Evolutionary conservation across 192 early-diverging fungal species (phyloP).

Genomic region (Chytriomyces confervae): DNA sequence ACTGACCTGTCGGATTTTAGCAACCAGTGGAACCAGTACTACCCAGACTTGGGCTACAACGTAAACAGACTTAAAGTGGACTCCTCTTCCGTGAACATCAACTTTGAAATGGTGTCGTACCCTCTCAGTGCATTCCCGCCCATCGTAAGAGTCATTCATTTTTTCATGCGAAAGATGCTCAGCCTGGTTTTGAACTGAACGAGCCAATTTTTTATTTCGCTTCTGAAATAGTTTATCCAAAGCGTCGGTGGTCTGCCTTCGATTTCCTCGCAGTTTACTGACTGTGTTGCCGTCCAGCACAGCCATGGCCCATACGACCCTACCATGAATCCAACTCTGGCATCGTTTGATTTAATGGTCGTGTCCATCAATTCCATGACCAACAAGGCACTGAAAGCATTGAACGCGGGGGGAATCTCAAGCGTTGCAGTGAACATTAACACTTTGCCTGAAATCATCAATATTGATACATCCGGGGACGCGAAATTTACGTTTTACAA

Average conservation of each 20-base stretch:
- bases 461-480: background rate
- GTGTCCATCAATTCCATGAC: slow-evolving; percentile 28
- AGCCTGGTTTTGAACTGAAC: background rate
- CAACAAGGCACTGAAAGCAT: slow-evolving; percentile 12
- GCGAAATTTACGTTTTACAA: background rate
- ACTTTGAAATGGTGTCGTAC: slow-evolving; percentile 20
- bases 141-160: slow-evolving; percentile 4
- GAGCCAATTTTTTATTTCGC: background rate
- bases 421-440: background rate
- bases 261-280: slow-evolving; percentile 4
- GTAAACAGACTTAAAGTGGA: slow-evolving; percentile 13
- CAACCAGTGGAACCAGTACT: slow-evolving; percentile 11
- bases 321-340: background rate
- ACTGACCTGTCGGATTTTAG: background rate
- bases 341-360: slow-evolving; percentile 1
- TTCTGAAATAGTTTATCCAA: background rate
- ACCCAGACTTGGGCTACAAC: slow-evolving; percentile 29
- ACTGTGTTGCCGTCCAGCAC: slow-evolving; percentile 27
- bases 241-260: background rate
- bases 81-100: slow-evolving; percentile 11
- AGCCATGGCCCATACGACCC: background rate
- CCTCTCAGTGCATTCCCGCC: slow-evolving; percentile 3
- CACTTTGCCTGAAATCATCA: slow-evolving; percentile 14
- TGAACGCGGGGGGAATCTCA: background rate
- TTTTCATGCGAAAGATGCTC: background rate